Evolutionary conservation across 495 filamentous ascomycete species (phyloP).

Genomic region (Tuber microsphaerosporum): DNA sequence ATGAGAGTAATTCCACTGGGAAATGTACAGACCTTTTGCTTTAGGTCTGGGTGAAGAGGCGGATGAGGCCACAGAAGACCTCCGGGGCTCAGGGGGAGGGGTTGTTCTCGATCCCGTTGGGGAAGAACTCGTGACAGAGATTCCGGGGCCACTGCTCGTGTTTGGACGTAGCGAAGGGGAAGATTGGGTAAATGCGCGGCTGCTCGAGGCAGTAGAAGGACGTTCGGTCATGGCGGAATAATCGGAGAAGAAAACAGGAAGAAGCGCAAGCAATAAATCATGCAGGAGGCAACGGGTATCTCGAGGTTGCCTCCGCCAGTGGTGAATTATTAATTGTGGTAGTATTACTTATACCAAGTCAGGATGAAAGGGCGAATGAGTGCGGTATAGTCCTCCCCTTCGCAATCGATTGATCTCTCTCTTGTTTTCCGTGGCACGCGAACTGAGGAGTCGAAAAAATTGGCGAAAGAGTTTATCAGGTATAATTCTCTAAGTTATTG

Average conservation of each 20-base stretch:
- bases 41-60: conserved; percentile 39
- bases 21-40: conserved; percentile 31
- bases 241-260: neutral
- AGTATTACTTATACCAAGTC: neutral
- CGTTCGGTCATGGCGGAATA: conserved; percentile 37
- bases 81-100: conserved; percentile 36
- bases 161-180: conserved; percentile 31
- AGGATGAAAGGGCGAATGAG: neutral
- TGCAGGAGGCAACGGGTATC: neutral
- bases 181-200: conserved; percentile 36
- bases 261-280: conserved; percentile 1
- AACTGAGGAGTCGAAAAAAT: neutral
- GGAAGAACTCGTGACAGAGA: conserved; percentile 33
- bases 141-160: conserved; percentile 35
- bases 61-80: conserved; percentile 30
- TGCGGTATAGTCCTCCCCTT: neutral
- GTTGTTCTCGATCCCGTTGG: conserved; percentile 38
- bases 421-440: neutral
- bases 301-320: neutral
- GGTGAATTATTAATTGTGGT: neutral
- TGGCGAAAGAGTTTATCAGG: neutral
- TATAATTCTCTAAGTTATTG: neutral
- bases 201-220: conserved; percentile 39
- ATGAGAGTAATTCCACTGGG: conserved; percentile 3
- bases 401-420: neutral